Percentiles rank a stretch among this genome's conserved stretches.
Evolutionary conservation across 2,329 filamentous ascomycete species (phyloP).

Genomic region (Aspergillus sp.): DNA sequence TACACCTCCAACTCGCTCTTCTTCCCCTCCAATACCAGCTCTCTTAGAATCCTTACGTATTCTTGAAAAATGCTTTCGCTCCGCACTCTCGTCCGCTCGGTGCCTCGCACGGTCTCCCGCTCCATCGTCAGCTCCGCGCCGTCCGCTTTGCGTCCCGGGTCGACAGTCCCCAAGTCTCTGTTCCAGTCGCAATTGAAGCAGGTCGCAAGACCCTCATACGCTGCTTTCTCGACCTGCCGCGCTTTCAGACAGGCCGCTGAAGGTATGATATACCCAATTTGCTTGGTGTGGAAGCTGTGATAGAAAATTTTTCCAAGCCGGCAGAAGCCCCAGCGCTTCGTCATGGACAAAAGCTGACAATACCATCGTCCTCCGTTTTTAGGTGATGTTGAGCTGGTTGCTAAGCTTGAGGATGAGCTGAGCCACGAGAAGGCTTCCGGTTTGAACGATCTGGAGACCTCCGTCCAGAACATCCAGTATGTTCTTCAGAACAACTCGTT

Average conservation of each 20-base stretch:
- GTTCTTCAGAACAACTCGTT: slow-evolving; percentile 82
- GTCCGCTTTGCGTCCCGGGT: slow-evolving; percentile 41
- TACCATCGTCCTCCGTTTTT: slow-evolving; percentile 1
- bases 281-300: neutral
- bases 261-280: slow-evolving; percentile 27
- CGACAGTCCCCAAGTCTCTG: slow-evolving; percentile 44
- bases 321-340: neutral
- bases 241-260: slow-evolving; percentile 38
- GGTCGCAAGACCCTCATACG: slow-evolving; percentile 33
- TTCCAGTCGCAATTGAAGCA: slow-evolving; percentile 46
- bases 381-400: slow-evolving; percentile 71
- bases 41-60: slow-evolving; percentile 1
- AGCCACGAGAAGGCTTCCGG: slow-evolving; percentile 77
- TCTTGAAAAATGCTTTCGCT: slow-evolving; percentile 60
- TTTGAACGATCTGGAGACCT: slow-evolving; percentile 63
- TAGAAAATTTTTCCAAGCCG: neutral
- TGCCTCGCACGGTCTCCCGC: slow-evolving; percentile 58
- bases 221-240: slow-evolving; percentile 43
- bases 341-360: neutral
- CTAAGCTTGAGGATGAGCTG: slow-evolving; percentile 80
- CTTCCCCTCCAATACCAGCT: neutral
- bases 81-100: slow-evolving; percentile 58
- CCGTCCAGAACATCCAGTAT: slow-evolving; percentile 83
- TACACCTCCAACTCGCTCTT: slow-evolving; percentile 1
- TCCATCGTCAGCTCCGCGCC: slow-evolving; percentile 45